Conservation (phyloP, 148 eudicot species). For the Rhododendron kiyosumense region DNA sequence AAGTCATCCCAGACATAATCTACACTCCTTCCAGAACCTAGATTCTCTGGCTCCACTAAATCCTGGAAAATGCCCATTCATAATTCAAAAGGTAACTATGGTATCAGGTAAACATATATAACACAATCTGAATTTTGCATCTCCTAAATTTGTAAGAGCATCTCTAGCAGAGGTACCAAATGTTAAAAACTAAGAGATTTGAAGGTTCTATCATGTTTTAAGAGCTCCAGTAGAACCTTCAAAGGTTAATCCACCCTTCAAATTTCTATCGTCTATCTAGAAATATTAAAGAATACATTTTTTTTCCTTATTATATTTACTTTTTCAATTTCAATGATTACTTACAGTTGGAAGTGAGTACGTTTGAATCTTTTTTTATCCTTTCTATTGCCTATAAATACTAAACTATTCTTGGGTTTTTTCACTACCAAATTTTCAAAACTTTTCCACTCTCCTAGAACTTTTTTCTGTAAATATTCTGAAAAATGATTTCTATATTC, state of each 20-base stretch:
- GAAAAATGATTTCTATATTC: not conserved
- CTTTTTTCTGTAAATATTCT: not conserved
- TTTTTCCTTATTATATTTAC: not conserved
- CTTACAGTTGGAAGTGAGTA: too few species aligned
- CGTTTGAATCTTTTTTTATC: not conserved
- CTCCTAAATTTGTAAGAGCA: not conserved
- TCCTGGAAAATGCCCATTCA: slow-evolving; percentile 47
- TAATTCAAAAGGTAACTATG: slow-evolving; percentile 1
- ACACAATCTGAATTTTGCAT: not conserved
- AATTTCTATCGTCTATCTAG: not conserved
- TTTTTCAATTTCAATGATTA: not conserved
- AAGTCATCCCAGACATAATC: slow-evolving; percentile 90
- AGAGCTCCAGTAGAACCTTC: not conserved
- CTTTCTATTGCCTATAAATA: not conserved
- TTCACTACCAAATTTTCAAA: not conserved
- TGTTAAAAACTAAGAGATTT: not conserved
- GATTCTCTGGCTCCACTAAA: slow-evolving; percentile 61
- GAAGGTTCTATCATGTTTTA: not conserved
- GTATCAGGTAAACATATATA: not conserved
- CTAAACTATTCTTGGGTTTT: not conserved
- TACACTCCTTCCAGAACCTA: slow-evolving; percentile 53
- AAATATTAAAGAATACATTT: not conserved
- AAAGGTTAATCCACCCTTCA: not conserved
- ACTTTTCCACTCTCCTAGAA: not conserved
- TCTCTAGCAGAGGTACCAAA: not conserved